These are phyloP conservation scores for Termitomyces bulborhizus DNA, from an alignment of 768 basidiomycete species.

Conservation along the genomic window DNA sequence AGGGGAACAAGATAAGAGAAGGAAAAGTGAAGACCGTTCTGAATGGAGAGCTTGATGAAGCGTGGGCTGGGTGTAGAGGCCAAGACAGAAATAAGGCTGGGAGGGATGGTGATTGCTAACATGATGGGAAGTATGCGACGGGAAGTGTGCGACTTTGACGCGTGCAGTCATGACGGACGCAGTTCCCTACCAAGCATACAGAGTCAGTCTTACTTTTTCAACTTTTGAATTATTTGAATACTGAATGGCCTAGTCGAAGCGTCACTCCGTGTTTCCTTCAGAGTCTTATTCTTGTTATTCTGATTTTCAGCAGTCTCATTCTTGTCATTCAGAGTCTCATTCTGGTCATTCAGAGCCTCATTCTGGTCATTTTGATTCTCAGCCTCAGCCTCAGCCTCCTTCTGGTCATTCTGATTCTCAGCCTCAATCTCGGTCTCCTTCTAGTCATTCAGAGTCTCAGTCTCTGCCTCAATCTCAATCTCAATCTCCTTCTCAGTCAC, in stretches of 20 bases:
- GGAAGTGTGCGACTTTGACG: not conserved
- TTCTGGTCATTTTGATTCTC: too few relatives aligned
- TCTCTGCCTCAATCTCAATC: conserved; percentile 20
- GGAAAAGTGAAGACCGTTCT: conserved; percentile 48
- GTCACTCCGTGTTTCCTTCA: conserved; percentile 1
- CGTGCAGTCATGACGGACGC: conserved; percentile 20
- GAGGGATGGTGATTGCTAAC: conserved; percentile 69
- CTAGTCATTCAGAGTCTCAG: conserved; percentile 1
- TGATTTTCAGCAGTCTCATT: too few relatives aligned
- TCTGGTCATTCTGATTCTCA: not conserved
- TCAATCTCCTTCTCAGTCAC: too few relatives aligned
- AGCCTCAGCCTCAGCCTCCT: too few relatives aligned
- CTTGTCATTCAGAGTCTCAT: too few relatives aligned
- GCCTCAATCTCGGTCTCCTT: too few relatives aligned
- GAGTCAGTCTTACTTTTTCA: conserved; percentile 20
- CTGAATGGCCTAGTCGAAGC: not conserved
- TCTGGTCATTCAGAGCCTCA: too few relatives aligned
- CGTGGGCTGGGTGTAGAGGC: conserved; percentile 54
- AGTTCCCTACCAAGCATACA: conserved; percentile 49
- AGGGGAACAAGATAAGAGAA: conserved; percentile 3
- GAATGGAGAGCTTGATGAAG: conserved; percentile 74
- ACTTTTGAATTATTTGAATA: not conserved
- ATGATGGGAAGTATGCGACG: too few relatives aligned
- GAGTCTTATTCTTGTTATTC: too few relatives aligned
- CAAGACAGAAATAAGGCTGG: conserved; percentile 51